Base-by-base conservation (phyloP, 129 eudicot genomes). In the Solidago caesia region DNA sequence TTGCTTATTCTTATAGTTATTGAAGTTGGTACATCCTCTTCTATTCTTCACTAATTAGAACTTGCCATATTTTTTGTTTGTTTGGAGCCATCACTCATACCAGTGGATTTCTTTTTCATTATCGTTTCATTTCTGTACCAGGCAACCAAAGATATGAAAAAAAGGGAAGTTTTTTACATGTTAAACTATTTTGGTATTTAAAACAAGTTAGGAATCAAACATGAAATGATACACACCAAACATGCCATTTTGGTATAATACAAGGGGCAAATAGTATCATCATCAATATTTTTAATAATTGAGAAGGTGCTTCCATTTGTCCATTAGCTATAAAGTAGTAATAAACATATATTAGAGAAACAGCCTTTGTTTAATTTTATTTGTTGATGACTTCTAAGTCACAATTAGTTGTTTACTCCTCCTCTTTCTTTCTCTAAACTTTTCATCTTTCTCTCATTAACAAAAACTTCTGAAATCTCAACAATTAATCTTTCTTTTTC, bases 361-460 rank as follows among this genome's bases (percentile, higher is more conserved):
- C 39, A 33, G 39, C 2, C 39, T 33, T 33, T 33, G 39, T 33
- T 33, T 21, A 21, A 21, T 77, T 85, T 85, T 0, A 21, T 21
- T 65, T 80, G 81, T 86, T 77, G 92, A 86, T 86, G 87, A 88
- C 75, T 87, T 88, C 79, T 83, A 84, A 86, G 95, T 88, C 85
- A 86, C 90, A 84, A 85, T 33, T 33, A 33, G 84, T 88, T 88
- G 96, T 88, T 88, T 83, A 77, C 55, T 51, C 45, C 68, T 59
- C 21, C 52, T 65, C 74, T 58, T 64, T 64, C 61, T 45, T 86
- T 67, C 84, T 81, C 84, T 51, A 51, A 41, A 65, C 78, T 79
- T 74, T 64, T 73, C 77, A 58, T 85, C 82, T 82, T 71, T 75
- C 74, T 69, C 62, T 71, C 86, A 26, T 70, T 48, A 51, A 52